Evolutionary conservation across 2,329 filamentous ascomycete species (phyloP), one percentile per base, ranked within the genome.

Genomic region (Didymella segeticola): DNA sequence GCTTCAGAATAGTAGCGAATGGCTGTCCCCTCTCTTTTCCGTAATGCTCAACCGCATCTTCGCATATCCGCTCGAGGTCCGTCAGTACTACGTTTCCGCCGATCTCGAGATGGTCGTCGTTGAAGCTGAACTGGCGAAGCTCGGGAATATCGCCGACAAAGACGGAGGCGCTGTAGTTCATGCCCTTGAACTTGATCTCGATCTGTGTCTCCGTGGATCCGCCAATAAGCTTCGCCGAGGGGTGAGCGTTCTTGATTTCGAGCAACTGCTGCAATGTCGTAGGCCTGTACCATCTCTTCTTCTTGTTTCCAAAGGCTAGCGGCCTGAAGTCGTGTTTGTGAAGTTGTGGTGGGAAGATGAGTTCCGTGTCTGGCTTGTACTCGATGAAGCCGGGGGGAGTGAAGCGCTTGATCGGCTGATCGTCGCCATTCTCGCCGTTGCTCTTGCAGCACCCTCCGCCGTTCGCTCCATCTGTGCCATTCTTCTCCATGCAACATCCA

Each of bases 141-240:
- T 98, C 95, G 1, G 90, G 80, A 53, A 99, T 96, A 67, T 99
- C 95, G 10, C 93, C 93, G 9, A 98, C 90, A 62, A 89, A 98
- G 0, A 99, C 90, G 0, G 93, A 97, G 1, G 90, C 86, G 4
- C 89, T 88, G 71, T 98, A 98, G 65, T 92, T 85, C 80, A 96
- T 85, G 1, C 89, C 91, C 78, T 98, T 98, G 83, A 99, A 98
- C 76, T 96, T 97, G 78, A 96, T 90, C 77, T 99, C 95, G 56
- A 99, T 98, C 75, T 98, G 95, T 0, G 93, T 98, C 75, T 99
- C 95, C 2, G 93, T 96, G 72, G 92, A 96, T 57, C 95, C 95
- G 43, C 92, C 93, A 57, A 99, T 96, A 57, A 99, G 86, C 75
- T 98, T 99, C 4, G 93, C 91, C 22, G 88, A 86, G 0, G 93